Evolutionary conservation across 2,329 filamentous ascomycete genomes (phyloP), one percentile per base, ranked within the genome.

Genomic region (Cladobotryum protrusum): DNA sequence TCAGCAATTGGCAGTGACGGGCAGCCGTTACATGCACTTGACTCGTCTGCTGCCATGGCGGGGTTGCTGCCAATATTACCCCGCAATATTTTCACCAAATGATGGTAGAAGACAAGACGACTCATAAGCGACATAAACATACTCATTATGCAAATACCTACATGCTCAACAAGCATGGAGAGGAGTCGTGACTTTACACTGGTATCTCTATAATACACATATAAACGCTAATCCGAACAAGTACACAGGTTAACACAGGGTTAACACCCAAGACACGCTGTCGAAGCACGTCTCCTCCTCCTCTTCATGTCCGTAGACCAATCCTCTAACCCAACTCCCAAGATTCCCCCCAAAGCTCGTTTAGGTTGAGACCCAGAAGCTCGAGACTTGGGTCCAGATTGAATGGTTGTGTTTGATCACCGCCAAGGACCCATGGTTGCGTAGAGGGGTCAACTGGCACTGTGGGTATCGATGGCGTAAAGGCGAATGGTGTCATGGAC

Each of bases 301-400:
- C 1, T 41, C 37, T 18, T 18, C 37, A 5, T 40, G 15, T 17
- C 52, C 40, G 5, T 33, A 4, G 19, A 37, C 14, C 18, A 6
- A 9, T 14, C 57, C 35, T 32, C 43, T 45, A 69, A 49, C 67
- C 69, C 52, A 70, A 59, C 55, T 72, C 70, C 71, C 71, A 73
- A 47, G 68, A 69, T 54, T 77, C 75, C 37, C 74, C 76, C 77
- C 77, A 80, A 47, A 80, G 66, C 55, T 79, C 76, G 52, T 78
- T 78, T 45, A 80, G 61, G 54, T 79, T 77, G 48, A 77, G 67
- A 3, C 76, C 77, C 44, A 79, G 63, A 40, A 76, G 63, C 57
- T 79, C 77, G 45, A 79, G 70, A 56, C 72, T 78, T 52, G 77
- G 75, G 50, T 79, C 77, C 29, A 76, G 71, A 54, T 77, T 78